Evolutionary conservation across 768 basidiomycete genomes (phyloP), one percentile per base, ranked within the genome.

Genomic region (Boletus vermiculosoides): DNA sequence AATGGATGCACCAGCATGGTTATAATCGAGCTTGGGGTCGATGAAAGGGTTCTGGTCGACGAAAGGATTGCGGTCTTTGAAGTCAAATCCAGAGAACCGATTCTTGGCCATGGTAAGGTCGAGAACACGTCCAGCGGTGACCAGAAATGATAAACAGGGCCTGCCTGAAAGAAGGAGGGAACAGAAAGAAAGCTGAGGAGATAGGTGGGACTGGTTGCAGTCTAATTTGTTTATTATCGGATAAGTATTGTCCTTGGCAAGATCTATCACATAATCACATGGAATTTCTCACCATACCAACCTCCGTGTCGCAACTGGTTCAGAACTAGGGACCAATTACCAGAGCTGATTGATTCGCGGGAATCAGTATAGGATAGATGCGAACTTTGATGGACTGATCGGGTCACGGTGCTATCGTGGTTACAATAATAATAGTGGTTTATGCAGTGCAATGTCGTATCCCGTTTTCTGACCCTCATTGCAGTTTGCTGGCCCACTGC

Each of bases 21-120:
- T 59, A 18, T 67, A 68, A 53, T 71, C 67, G 9, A 53, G 69
- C 66, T 40, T 61, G 56, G 23, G 66, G 50, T 83, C 74, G 45
- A 66, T 25, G 56, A 68, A 63, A 10, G 84, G 85, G 65, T 85
- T 80, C 62, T 83, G 78, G 51, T 83, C 81, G 23, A 82, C 66
- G 52, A 78, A 70, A 45, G 71, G 74, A 50, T 68, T 73, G 56
- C 72, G 77, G 70, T 89, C 88, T 33, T 83, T 82, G 68, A 88
- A 88, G 73, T 90, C 88, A 66, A 86, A 80, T 58, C 79, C 83
- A 36, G 86, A 87, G 16, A 77, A 80, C 37, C 81, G 82, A 59
- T 79, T 81, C 42, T 62, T 28, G 53, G 67, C 59, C 68, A 77
- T 78, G 64, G 25, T 58, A 28, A 30, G 36, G 34, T 57, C 40